Evolutionary conservation across 257 asterid species (phyloP).

Genomic region (Rhazya stricta): DNA sequence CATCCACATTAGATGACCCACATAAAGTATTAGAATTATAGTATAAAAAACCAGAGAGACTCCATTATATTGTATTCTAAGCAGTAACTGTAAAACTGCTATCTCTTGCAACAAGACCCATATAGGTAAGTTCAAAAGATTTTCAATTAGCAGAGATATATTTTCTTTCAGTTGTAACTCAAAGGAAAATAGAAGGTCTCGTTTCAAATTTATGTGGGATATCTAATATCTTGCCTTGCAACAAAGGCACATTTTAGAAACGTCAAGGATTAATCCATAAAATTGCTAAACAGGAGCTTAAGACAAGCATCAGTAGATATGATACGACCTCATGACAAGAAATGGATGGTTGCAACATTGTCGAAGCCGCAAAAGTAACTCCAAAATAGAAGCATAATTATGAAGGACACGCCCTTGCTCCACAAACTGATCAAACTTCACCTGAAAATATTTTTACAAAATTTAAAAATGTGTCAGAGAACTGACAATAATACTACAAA

Average conservation of each 20-base stretch:
- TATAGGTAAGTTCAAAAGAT: background rate
- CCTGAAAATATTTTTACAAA: conserved; percentile 55
- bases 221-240: background rate
- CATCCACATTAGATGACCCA: background rate
- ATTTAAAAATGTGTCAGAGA: conserved; percentile 16
- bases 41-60: background rate
- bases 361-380: conserved; percentile 95
- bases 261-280: background rate
- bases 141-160: background rate
- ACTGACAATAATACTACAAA: background rate
- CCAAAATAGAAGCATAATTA: conserved; percentile 94
- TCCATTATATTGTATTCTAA: background rate
- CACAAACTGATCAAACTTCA: conserved; percentile 87
- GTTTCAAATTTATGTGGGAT: background rate
- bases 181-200: background rate
- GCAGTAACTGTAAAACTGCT: background rate
- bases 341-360: conserved; percentile 99
- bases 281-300: background rate
- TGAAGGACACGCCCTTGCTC: conserved; percentile 99
- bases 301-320: background rate
- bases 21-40: background rate
- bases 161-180: background rate
- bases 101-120: background rate
- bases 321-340: conserved; percentile 85
- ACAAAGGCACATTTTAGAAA: too few species aligned